These are phyloP conservation scores for Bipolaris cookei DNA, from an alignment of 2,329 filamentous ascomycete genomes.

Conservation along the genomic window DNA sequence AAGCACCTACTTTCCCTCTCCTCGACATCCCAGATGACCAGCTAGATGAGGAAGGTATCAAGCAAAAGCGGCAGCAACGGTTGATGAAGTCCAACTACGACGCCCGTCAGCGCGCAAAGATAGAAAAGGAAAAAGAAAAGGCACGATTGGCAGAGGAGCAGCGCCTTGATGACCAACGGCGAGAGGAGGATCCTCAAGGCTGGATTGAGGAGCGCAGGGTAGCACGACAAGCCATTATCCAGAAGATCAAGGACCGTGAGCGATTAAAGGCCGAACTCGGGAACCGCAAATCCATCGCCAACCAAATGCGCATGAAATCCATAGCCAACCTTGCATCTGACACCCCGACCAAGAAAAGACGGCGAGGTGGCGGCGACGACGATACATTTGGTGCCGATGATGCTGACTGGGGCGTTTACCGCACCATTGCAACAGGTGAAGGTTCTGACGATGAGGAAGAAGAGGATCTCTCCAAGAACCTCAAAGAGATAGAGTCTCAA, in stretches of 20 bases:
- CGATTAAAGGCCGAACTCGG: slow-evolving; percentile 91
- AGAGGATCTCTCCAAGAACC: slow-evolving; percentile 75
- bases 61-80: slow-evolving; percentile 90
- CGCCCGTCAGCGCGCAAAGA: slow-evolving; percentile 89
- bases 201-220: slow-evolving; percentile 86
- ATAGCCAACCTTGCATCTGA: slow-evolving; percentile 96
- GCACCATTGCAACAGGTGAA: slow-evolving; percentile 85
- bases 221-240: slow-evolving; percentile 71
- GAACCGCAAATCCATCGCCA: slow-evolving; percentile 94
- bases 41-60: slow-evolving; percentile 87
- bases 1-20: slow-evolving; percentile 83
- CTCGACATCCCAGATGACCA: slow-evolving; percentile 90
- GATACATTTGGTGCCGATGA: slow-evolving; percentile 97
- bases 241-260: slow-evolving; percentile 92
- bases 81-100: slow-evolving; percentile 95
- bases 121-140: slow-evolving; percentile 92
- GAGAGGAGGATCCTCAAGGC: slow-evolving; percentile 80
- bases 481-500: slow-evolving; percentile 82
- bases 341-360: slow-evolving; percentile 78
- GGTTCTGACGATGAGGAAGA: slow-evolving; percentile 88
- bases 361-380: slow-evolving; percentile 86
- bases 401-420: slow-evolving; percentile 97
- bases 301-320: slow-evolving; percentile 97
- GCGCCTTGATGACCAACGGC: slow-evolving; percentile 79
- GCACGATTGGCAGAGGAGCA: slow-evolving; percentile 83